Evolutionary conservation across 1,139 yeast species (phyloP), one percentile per base, ranked within the genome.

Genomic region (Saccharomycopsis crataegensis): DNA sequence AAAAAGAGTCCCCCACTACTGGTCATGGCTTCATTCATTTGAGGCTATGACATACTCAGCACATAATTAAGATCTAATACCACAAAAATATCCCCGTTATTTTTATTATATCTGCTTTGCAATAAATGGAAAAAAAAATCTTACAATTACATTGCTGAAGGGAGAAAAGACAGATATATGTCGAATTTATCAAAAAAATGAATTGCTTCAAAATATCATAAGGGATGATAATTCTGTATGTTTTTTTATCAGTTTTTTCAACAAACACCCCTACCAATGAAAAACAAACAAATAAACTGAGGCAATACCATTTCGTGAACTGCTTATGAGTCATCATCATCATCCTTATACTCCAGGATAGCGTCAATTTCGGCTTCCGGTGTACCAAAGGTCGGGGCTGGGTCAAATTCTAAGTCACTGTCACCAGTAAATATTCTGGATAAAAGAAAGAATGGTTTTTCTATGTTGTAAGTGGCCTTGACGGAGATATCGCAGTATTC

Each of bases 401-500:
- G 98, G 65, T 93, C 99, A 69, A 94, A 94, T 78, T 94, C 99
- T 70, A 94, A 84, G 74, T 86, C 89, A 61, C 97, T 93, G 83
- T 90, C 89, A 75, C 99, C 99, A 64, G 90, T 96, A 70, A 94
- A 83, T 79, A 94, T 94, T 83, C 99, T 88, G 55, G 99, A 99
- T 70, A 94, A 88, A 99, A 99, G 94, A 75, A 94, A 84, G 87
- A 93, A 94, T 60, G 99, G 99, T 81, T 94, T 94, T 79, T 94
- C 99, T 68, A 94, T 94, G 82, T 94, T 94, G 80, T 94, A 94
- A 82, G 94, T 94, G 64, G 99, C 93, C 79, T 94, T 94, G 73
- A 99, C 99, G 58, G 98, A 91, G 71, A 94, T 94, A 75, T 94
- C 99, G 78, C 93, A 94, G 78, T 94, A 94, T 78, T 94, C 99